Evolutionary conservation across 768 basidiomycete species (phyloP), one percentile per base, ranked within the genome.

Genomic region (Gelatoporia subvermispora): DNA sequence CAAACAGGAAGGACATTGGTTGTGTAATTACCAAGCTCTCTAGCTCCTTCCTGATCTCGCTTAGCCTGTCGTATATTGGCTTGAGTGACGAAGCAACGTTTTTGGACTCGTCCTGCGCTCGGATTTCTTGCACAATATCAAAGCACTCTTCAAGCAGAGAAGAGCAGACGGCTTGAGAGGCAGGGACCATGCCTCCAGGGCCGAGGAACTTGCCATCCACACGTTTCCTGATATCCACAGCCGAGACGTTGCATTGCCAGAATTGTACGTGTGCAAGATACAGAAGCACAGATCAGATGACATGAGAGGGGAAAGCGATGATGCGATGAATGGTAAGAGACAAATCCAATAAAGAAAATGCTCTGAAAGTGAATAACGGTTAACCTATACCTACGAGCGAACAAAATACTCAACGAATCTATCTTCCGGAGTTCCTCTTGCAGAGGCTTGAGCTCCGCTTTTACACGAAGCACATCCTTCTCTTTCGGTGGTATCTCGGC

Each of bases 111-210:
- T 96, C 91, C 52, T 88, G 77, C 3, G 93, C 93, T 56, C 89
- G 86, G 72, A 99, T 94, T 66, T 98, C 94, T 65, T 98, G 93
- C 18, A 81, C 72, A 49, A 98, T 87, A 47, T 98, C 93, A 65
- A 98, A 99, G 65, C 92, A 94, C 60, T 95, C 93, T 69, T 99
- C 96, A 5, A 99, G 76, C 41, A 98, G 73, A 0, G 94, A 94
- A 0, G 88, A 86, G 53, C 94, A 88, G 13, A 96, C 71, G 1
- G 93, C 92, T 68, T 97, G 94, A 3, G 93, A 94, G 37, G 84
- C 76, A 24, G 96, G 95, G 0, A 98, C 87, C 47, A 80, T 83
- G 41, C 91, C 93, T 3, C 89, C 89, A 20, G 91, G 88, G 0
- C 91, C 93, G 17, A 95, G 74, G 68, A 97, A 98, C 66, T 95